Evolutionary conservation across 2,329 filamentous ascomycete genomes (phyloP).

Genomic region (Colletotrichum chlorophyti): DNA sequence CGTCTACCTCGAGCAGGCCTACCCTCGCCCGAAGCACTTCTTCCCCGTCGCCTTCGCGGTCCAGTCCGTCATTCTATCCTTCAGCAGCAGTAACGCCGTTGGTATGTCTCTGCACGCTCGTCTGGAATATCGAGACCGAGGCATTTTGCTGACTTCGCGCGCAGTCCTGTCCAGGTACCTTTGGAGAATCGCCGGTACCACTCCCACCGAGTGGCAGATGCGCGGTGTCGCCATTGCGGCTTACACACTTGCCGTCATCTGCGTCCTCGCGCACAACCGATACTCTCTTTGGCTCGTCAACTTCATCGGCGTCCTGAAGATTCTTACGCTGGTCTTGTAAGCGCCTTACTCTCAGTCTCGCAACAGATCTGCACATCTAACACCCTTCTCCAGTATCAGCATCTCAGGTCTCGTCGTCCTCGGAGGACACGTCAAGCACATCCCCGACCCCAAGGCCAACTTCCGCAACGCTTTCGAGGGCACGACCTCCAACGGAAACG

Average conservation of each 20-base stretch:
- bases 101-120: slow-evolving; percentile 35
- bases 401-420: slow-evolving; percentile 69
- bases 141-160: background rate
- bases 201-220: slow-evolving; percentile 65
- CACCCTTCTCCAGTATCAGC: slow-evolving; percentile 46
- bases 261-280: slow-evolving; percentile 61
- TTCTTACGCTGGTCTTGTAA: slow-evolving; percentile 65
- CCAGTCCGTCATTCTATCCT: slow-evolving; percentile 68
- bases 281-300: slow-evolving; percentile 64
- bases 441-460: slow-evolving; percentile 42
- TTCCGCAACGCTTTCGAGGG: slow-evolving; percentile 44
- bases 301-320: slow-evolving; percentile 63
- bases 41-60: slow-evolving; percentile 71
- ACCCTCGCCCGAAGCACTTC: slow-evolving; percentile 67
- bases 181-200: slow-evolving; percentile 59
- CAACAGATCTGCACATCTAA: background rate
- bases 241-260: slow-evolving; percentile 64
- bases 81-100: slow-evolving; percentile 70
- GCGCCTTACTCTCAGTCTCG: background rate
- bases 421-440: slow-evolving; percentile 39
- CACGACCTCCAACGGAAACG: slow-evolving; percentile 43
- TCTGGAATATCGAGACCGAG: background rate
- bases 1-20: slow-evolving; percentile 73
- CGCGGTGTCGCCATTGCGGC: slow-evolving; percentile 72
- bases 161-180: slow-evolving; percentile 68